A percentile compares a stretch with the other conserved stretches of the same genome.
Evolutionary conservation across 768 basidiomycete genomes (phyloP).

Genomic region (Pisolithus tinctorius): DNA sequence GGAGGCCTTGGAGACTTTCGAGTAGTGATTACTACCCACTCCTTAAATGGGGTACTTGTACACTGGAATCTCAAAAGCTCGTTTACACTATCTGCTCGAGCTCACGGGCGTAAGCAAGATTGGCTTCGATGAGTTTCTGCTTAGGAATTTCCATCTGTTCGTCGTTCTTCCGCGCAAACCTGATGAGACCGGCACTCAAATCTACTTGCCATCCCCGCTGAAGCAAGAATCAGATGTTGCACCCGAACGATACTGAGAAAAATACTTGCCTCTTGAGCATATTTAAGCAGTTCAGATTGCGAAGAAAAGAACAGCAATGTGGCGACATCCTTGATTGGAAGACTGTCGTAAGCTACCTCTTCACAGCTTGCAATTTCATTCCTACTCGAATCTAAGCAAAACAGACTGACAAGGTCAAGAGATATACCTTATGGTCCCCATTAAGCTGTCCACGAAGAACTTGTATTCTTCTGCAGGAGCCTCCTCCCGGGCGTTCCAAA

Average conservation of each 20-base stretch:
- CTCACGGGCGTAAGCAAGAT: conserved; percentile 77
- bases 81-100: conserved; percentile 83
- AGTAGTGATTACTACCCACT: conserved; percentile 29
- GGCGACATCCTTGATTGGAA: conserved; percentile 85
- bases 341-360: conserved; percentile 86
- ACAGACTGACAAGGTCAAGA: not conserved
- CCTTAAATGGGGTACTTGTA: conserved; percentile 7
- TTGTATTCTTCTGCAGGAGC: conserved; percentile 93
- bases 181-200: conserved; percentile 59
- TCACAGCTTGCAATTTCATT: conserved; percentile 98
- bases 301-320: conserved; percentile 88
- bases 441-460: conserved; percentile 87
- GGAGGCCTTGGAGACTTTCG: conserved; percentile 70
- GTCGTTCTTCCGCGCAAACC: conserved; percentile 75
- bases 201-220: conserved; percentile 86
- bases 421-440: conserved; percentile 85
- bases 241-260: not conserved
- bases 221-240: not conserved
- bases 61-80: too few relatives aligned
- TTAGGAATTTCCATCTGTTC: conserved; percentile 84
- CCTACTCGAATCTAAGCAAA: conserved; percentile 33
- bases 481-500: conserved; percentile 91
- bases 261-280: conserved; percentile 67
- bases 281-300: conserved; percentile 73
- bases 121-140: conserved; percentile 72